Base-by-base conservation (phyloP, 805 yeast species). In the Yarrowia phangngaensis region DNA sequence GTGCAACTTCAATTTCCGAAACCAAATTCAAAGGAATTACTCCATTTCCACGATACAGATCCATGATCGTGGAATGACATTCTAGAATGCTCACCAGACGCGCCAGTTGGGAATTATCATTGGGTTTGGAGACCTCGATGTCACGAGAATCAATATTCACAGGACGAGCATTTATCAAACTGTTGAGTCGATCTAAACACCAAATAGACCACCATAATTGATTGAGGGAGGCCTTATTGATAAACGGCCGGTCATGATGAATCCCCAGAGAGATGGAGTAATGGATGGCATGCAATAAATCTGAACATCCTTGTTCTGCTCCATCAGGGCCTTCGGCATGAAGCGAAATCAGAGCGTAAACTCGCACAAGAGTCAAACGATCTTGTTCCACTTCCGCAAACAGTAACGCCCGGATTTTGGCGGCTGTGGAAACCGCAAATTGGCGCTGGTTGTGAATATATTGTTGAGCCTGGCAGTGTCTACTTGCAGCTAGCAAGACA, bases 271-370 rank as follows among this genome's bases (percentile, higher is more conserved):
- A 61, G 22, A 61, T 61, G 12, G 72, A 70, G 53, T 65, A 66
- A 54, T 69, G 72, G 8, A 69, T 58, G 2, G 71, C 68, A 31
- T 58, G 58, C 32, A 63, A 64, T 8, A 68, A 54, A 52, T 68
- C 70, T 22, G 65, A 57, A 23, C 70, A 66, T 12, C 68, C 60
- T 24, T 60, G 60, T 27, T 65, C 71, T 11, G 66, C 55, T 2
- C 68, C 68, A 20, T 62, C 67, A 6, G 69, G 65, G 5, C 71
- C 71, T 36, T 69, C 71, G 6, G 68, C 62, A 28, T 68, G 70
- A 28, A 68, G 52, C 2, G 70, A 65, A 23, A 69, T 45, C 26
- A 69, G 57, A 5, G 70, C 67, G 43, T 67, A 60, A 4, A 64
- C 61, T 20, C 70, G 53, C 17, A 68, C 61, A 16, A 69, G 54